A percentile compares a stretch with the other conserved stretches of the same genome.
phyloP scores from a whole-genome alignment of 805 yeast species.

The Torulaspora delbrueckii region DNA sequence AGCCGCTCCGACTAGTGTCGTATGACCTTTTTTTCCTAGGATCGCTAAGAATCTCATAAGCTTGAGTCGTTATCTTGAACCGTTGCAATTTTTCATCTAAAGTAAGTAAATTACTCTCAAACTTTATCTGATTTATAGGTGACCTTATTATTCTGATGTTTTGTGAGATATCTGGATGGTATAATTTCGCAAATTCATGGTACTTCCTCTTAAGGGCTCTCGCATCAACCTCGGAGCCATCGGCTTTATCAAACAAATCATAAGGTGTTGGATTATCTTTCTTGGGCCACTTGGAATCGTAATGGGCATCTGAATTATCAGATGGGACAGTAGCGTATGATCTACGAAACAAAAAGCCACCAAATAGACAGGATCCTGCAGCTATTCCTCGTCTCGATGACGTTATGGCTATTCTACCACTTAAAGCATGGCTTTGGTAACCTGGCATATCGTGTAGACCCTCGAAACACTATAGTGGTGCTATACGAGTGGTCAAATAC shows the following conservation, averaged over 20 bases:
- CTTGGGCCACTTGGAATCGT: slow-evolving; percentile 51
- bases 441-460: background rate
- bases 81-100: slow-evolving; percentile 35
- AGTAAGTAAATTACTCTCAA: slow-evolving; percentile 13
- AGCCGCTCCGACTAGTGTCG: slow-evolving; percentile 45
- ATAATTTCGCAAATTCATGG: slow-evolving; percentile 60
- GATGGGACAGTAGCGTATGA: slow-evolving; percentile 1
- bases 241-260: slow-evolving; percentile 47
- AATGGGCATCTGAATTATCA: slow-evolving; percentile 1
- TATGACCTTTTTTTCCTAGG: slow-evolving; percentile 41
- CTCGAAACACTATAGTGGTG: too few relatives aligned
- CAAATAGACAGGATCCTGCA: background rate
- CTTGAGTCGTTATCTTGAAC: slow-evolving; percentile 52
- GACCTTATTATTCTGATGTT: slow-evolving; percentile 26
- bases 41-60: slow-evolving; percentile 53
- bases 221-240: slow-evolving; percentile 34
- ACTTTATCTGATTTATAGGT: slow-evolving; percentile 8
- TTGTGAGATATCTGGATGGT: slow-evolving; percentile 69
- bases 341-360: background rate
- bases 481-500: too few relatives aligned
- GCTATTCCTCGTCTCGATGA: background rate
- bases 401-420: background rate
- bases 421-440: background rate
- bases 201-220: slow-evolving; percentile 45
- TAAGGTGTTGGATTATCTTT: slow-evolving; percentile 59